phyloP scores from a whole-genome alignment of 2,329 filamentous ascomycete genomes.

The Hypoxylon sp. region DNA sequence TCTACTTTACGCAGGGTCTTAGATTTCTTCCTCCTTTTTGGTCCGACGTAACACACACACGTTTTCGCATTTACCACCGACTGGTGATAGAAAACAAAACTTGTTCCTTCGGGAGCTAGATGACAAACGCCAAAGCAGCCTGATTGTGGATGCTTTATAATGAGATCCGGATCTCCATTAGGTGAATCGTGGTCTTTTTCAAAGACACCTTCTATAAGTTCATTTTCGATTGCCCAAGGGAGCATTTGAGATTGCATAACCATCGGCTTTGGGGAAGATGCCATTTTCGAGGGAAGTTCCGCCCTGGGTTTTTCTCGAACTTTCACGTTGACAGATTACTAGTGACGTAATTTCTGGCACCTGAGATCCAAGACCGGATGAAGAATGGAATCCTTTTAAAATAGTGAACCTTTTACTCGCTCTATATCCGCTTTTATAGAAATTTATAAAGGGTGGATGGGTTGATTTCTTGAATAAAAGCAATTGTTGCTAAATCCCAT shows the following conservation, averaged over 20 bases:
- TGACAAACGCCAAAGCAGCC: slow-evolving; percentile 36
- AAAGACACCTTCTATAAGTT: slow-evolving; percentile 26
- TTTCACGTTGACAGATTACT: background rate
- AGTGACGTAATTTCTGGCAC: background rate
- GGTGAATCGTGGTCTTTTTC: slow-evolving; percentile 9
- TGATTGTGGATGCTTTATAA: slow-evolving; percentile 31
- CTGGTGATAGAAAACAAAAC: slow-evolving; percentile 36
- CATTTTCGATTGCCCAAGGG: slow-evolving; percentile 25
- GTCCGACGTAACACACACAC: slow-evolving; percentile 21
- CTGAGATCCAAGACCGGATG: background rate
- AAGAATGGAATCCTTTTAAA: too few species aligned
- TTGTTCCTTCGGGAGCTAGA: slow-evolving; percentile 6
- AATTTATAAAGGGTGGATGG: background rate
- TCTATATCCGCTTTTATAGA: background rate
- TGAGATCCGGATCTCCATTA: slow-evolving; percentile 25
- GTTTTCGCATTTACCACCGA: background rate
- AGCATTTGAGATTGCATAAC: slow-evolving; percentile 8
- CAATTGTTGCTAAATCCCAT: background rate
- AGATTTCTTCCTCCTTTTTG: slow-evolving; percentile 3
- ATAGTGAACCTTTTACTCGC: background rate
- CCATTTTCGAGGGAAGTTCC: slow-evolving; percentile 4
- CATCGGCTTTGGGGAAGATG: background rate
- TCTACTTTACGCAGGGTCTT: slow-evolving; percentile 27
- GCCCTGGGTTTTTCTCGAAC: background rate
- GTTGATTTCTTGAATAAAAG: background rate